Evolutionary conservation across 371 early-diverging fungal species (phyloP), one percentile per base, ranked within the genome.

Genomic region (Mucor saturninus): DNA sequence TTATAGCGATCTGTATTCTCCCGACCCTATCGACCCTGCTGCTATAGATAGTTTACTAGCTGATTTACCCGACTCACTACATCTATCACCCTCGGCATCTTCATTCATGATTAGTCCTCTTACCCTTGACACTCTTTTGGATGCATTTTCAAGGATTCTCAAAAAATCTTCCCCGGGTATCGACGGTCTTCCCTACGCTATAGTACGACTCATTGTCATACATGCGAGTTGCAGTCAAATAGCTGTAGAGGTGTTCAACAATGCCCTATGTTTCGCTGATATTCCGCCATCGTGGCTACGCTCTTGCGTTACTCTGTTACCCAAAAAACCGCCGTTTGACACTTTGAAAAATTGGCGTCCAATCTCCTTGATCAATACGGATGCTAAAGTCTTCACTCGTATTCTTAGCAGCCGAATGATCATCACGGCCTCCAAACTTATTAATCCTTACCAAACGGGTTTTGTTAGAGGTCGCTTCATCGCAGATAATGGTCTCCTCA

Each of bases 111-210:
- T 59, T 3, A n/a, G n/a, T 8, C 31, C 52, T 8, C 58, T 74
- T n/a, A 50, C 46, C 4, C 10, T 49, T 15, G 57, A 54, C 0
- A 66, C 61, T 3, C 26, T 61, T 2, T 10, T 10, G 10, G 32
- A 21, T 1, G 59, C 51, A 13, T 30, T 32, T 14, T 61, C 56
- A 10, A 57, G 62, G 0, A 9, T 54, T 13, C 69, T 60, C 9
- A 61, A n/a, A 4, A 54, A 29, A 8, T 55, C 51, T 13, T 42
- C 43, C 14, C 71, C 66, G 8, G 66, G 64, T 11, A 39, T 61
- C 21, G 71, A 63, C 62, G 63, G 64, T 13, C 52, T 69, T 2
- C 65, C 62, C 1, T 69, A 69, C 54, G 40, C 46, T 11, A 38
- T 62, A 4, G 14, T 64, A 0, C 26, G 13, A 3, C 48, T 74